Percentiles rank a stretch among this genome's conserved stretches.
These are phyloP conservation scores for Sphagnum contortum DNA, from an alignment of 225 moss, liverwort and hornwort species.

Conservation along the genomic window DNA sequence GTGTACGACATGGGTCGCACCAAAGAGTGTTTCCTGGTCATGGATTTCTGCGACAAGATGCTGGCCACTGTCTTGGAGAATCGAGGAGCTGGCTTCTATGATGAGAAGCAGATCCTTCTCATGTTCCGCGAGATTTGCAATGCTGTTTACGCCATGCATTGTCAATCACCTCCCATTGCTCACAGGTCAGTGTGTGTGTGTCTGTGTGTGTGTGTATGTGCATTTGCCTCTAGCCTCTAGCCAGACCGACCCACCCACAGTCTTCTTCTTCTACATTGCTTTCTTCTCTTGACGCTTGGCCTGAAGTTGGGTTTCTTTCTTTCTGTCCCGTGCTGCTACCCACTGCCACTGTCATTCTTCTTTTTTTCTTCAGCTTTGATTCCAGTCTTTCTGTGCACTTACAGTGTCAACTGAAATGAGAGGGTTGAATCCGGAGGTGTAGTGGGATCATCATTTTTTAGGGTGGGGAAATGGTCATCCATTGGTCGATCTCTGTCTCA, in stretches of 20 bases:
- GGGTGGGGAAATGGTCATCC: no score
- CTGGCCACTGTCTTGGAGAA: constrained; percentile 82
- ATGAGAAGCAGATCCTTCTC: constrained; percentile 79
- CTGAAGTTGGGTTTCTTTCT: neutral
- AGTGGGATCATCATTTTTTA: no score
- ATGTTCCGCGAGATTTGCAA: constrained; percentile 85
- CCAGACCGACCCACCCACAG: neutral
- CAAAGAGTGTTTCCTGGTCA: constrained; percentile 86
- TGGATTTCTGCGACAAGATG: constrained; percentile 98
- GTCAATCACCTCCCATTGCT: constrained; percentile 80
- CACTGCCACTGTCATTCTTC: no score
- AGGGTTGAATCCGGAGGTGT: no score
- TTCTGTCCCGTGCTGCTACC: no score
- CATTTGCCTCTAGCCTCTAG: no score
- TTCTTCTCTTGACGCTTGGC: neutral
- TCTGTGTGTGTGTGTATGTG: neutral
- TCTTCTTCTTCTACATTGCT: neutral
- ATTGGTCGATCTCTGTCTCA: no score
- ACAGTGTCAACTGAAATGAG: no score
- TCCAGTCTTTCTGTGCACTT: no score
- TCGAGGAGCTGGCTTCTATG: constrained; percentile 80
- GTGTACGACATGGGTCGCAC: constrained; percentile 90
- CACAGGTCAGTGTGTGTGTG: constrained; percentile 58
- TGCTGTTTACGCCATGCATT: constrained; percentile 98
- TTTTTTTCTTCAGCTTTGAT: no score